Evolutionary conservation across 2,329 filamentous ascomycete species (phyloP), one percentile per base, ranked within the genome.

Genomic region (Colletotrichum sp.): DNA sequence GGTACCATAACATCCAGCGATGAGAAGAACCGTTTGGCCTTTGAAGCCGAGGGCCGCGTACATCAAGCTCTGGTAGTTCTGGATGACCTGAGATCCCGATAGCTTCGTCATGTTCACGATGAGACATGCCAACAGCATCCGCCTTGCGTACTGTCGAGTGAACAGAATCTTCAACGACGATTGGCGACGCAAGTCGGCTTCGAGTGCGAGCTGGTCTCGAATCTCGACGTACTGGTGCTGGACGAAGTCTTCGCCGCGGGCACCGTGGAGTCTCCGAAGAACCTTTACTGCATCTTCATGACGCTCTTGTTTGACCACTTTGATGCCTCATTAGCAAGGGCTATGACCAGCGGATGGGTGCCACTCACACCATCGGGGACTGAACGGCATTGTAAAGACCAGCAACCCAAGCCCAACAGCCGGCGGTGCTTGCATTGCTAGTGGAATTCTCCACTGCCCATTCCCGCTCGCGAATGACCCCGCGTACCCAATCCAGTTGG

Each of bases 11-110:
- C 28, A 60, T 32, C 57, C 24, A n/a, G 57, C 57, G 0, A 60
- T 60, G 2, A 60, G 57, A 18, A 60, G 30, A n/a, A 60, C 26
- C 13, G 26, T 60, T 3, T 60, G 57, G 12, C 26, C 24, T 30
- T 64, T 64, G 60, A 36, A 64, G 30, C 32, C 30, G 6, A 64
- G 30, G 18, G 60, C 60, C 0, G 60, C 8, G 6, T 64, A 64
- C 60, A 64, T 64, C 30, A 64, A 16, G 34, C 60, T 36, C 28
- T 36, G 60, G 32, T 64, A 64, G n/a, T 64, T 64, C 18, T 64
- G 30, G 9, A 64, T 64, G 18, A 64, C 60, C 15, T 64, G 60
- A 26, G 32, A 64, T 15, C 60, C 32, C 3, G 60, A 64, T 16
- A 64, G 32, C 8, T 36, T 64, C 12, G 60, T 64, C 60, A 64